Base-by-base conservation (phyloP, 2,329 filamentous ascomycete genomes). In the Xylariaceae sp. region DNA sequence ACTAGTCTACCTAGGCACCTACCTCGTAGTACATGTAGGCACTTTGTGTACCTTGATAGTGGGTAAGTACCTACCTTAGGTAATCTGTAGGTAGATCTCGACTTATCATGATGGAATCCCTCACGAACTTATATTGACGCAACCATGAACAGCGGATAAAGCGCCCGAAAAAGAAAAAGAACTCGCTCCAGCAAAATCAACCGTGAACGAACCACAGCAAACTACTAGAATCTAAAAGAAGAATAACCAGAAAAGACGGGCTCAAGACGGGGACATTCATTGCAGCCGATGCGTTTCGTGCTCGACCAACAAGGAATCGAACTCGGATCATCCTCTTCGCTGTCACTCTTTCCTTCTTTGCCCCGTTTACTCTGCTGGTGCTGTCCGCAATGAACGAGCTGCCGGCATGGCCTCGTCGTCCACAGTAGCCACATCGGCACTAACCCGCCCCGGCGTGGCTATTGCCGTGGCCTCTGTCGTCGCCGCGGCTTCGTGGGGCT, bases 401-500 rank as follows among this genome's bases (percentile, higher is more conserved):
- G 19, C 53, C 63, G 62, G 70, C 64, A 80, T 79, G 77, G 77
- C 75, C 70, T 75, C 74, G 40, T 61, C 64, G 45, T 66, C 74
- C 55, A 74, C 77, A 68, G 73, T 73, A 57, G 74, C 77, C 68
- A 73, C 76, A 70, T 80, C 81, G 68, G 78, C 74, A 63, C 71
- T 85, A 54, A 77, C 77, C 52, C 75, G 81, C 62, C 76, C 77
- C 47, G 76, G 79, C 55, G 64, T 84, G 54, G 76, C 81, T 54
- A 74, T 87, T 51, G 75, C 81, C 49, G 61, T 82, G 29, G 64
- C 83, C 40, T 80, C 83, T 39, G 77, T 78, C 45, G 67, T 82
- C 45, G 79, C 81, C 1, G 79, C 81, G 43, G 76, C 75, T 8
- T 83, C 80, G 47, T 71, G 80, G 52, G 76, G 79, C 54, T 88